Evolutionary conservation across 2,329 filamentous ascomycete species (phyloP).

Genomic region (Aspergillus texensis): DNA sequence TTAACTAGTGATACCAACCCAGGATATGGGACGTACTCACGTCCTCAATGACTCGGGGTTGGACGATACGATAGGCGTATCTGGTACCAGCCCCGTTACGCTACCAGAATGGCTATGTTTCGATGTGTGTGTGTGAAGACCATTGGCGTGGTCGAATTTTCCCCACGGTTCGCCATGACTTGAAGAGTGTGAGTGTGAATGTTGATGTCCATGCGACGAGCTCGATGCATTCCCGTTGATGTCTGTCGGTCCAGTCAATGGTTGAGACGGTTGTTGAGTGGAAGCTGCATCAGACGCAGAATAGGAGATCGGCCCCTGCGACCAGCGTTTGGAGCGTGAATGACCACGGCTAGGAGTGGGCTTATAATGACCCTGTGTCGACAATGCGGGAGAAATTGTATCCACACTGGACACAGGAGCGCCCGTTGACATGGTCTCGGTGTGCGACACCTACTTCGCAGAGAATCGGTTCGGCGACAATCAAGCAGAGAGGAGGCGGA

Average conservation of each 20-base stretch:
- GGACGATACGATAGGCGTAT: background rate
- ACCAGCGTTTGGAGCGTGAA: conserved; percentile 35
- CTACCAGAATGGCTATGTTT: conserved; percentile 11
- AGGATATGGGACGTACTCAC: conserved; percentile 3
- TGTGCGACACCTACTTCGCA: conserved; percentile 12
- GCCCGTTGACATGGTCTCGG: conserved; percentile 38
- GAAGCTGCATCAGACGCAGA: conserved; percentile 23
- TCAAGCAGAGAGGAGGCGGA: conserved; percentile 17
- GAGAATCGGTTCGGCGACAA: conserved; percentile 6
- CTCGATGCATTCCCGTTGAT: conserved; percentile 31
- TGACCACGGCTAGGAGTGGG: conserved; percentile 37
- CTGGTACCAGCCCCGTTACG: conserved; percentile 3
- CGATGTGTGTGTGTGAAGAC: conserved; percentile 2
- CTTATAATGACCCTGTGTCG: conserved; percentile 31
- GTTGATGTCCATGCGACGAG: conserved; percentile 34
- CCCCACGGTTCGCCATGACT: background rate
- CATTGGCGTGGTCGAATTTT: conserved; percentile 1
- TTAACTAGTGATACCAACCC: background rate
- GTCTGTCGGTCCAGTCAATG: conserved; percentile 19
- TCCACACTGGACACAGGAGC: conserved; percentile 33
- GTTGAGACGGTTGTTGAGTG: conserved; percentile 21
- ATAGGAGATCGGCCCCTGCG: conserved; percentile 31
- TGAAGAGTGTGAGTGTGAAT: conserved; percentile 41
- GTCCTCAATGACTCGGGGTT: background rate
- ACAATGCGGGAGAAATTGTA: conserved; percentile 25